Evolutionary conservation across 1,139 yeast species (phyloP).

Genomic region (Kluyveromyces sp.): DNA sequence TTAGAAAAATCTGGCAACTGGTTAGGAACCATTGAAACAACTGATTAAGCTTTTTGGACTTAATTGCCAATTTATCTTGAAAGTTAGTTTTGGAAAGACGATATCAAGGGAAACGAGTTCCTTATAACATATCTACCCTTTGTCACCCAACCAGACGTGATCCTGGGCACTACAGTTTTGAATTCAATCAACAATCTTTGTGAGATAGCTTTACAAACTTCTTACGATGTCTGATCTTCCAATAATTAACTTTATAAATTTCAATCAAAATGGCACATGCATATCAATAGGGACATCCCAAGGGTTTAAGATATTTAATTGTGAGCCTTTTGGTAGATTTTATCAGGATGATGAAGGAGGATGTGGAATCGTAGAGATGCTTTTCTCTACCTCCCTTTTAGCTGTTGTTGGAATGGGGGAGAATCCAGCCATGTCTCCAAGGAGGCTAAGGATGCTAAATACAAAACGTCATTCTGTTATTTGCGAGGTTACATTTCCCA

Average conservation of each 20-base stretch:
- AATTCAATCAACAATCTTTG: background rate
- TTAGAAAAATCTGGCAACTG: too few species aligned
- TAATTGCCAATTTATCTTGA: too few species aligned
- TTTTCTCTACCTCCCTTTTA: slow-evolving; percentile 77
- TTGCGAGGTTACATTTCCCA: slow-evolving; percentile 83
- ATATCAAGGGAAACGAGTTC: too few species aligned
- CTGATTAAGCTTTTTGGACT: too few species aligned
- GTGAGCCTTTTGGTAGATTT: slow-evolving; percentile 85
- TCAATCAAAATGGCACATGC: slow-evolving; percentile 89
- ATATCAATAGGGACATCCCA: slow-evolving; percentile 70
- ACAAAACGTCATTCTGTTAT: slow-evolving; percentile 66
- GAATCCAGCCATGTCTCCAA: slow-evolving; percentile 68
- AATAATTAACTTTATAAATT: slow-evolving; percentile 39
- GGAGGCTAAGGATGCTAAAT: slow-evolving; percentile 73
- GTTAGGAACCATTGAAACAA: too few species aligned
- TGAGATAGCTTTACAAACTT: background rate
- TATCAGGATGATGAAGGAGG: slow-evolving; percentile 51
- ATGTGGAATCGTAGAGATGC: slow-evolving; percentile 77
- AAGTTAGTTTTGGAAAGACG: too few species aligned
- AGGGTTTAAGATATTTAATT: slow-evolving; percentile 81
- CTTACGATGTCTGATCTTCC: slow-evolving; percentile 12
- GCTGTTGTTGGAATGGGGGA: slow-evolving; percentile 88
- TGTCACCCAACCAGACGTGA: too few species aligned
- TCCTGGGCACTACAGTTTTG: background rate
- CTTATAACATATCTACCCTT: too few species aligned